These are phyloP conservation scores for Fusarium sambucinum DNA, from an alignment of 2,329 filamentous ascomycete genomes.

Conservation along the genomic window DNA sequence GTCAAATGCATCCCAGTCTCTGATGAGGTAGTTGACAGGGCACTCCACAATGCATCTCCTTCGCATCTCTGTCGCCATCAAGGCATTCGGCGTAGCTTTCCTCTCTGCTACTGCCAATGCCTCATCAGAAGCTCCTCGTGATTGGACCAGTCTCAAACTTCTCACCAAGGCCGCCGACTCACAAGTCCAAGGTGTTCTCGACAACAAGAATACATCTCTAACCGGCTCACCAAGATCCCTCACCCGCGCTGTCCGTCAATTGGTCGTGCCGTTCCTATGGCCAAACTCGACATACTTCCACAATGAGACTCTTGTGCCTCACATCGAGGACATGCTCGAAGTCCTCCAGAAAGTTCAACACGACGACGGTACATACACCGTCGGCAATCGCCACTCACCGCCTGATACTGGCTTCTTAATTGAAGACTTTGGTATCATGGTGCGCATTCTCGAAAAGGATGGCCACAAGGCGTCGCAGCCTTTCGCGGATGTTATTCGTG, in stretches of 20 bases:
- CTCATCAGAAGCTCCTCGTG: neutral
- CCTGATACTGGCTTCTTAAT: conserved; percentile 27
- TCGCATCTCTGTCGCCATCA: neutral
- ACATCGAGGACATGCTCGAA: conserved; percentile 18
- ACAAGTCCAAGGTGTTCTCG: neutral
- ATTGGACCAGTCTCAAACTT: conserved; percentile 10
- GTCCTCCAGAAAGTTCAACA: conserved; percentile 9
- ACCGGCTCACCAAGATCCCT: conserved; percentile 14
- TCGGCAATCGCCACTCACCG: conserved; percentile 23
- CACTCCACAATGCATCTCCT: neutral
- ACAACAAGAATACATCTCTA: conserved; percentile 7
- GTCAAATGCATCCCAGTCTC: neutral
- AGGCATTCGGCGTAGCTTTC: neutral
- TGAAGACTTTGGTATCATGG: conserved; percentile 25
- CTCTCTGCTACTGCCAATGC: conserved; percentile 1
- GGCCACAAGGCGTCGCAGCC: conserved; percentile 5
- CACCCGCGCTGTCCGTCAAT: conserved; percentile 13
- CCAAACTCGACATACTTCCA: conserved; percentile 17
- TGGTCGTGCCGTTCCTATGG: conserved; percentile 20
- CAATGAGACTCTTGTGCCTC: conserved; percentile 5
- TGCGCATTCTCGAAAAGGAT: conserved; percentile 19
- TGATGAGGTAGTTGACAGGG: neutral
- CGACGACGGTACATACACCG: conserved; percentile 12
- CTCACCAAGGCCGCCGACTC: conserved; percentile 10
- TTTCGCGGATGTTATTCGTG: conserved; percentile 6